Percentiles rank a stretch among this genome's conserved stretches.
Conservation (phyloP, 768 basidiomycete genomes). For the Leccinum pellstonianum region DNA sequence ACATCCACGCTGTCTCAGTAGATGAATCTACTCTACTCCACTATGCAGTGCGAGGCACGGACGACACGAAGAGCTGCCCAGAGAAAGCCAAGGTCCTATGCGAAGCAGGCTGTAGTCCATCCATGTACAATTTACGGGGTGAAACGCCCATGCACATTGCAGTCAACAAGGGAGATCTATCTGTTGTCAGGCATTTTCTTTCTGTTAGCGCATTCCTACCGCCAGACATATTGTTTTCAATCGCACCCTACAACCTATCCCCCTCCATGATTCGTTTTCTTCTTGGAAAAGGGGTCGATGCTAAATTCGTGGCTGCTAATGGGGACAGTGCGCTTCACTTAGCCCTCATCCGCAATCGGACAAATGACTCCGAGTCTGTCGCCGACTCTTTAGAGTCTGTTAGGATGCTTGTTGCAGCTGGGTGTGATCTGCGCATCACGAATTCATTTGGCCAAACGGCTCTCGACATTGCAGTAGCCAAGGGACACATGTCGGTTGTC, state of each 20-base stretch:
- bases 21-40: background rate
- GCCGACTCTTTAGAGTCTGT: background rate
- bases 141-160: background rate
- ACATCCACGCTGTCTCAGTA: no score
- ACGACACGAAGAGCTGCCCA: no score
- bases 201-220: background rate
- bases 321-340: background rate
- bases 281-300: background rate
- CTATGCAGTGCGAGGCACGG: background rate
- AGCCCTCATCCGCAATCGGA: background rate
- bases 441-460: background rate
- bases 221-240: background rate
- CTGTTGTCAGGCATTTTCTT: background rate
- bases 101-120: background rate
- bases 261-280: background rate
- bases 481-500: background rate
- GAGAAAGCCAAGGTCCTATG: background rate
- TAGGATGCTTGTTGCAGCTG: background rate
- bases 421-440: background rate
- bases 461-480: background rate
- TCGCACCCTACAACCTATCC: fast-evolving
- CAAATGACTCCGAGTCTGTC: background rate
- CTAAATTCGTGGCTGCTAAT: background rate
- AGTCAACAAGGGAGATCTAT: background rate
- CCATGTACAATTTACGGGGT: background rate